Conservation (phyloP, 495 filamentous ascomycete genomes). For the Penicillium daleae region DNA sequence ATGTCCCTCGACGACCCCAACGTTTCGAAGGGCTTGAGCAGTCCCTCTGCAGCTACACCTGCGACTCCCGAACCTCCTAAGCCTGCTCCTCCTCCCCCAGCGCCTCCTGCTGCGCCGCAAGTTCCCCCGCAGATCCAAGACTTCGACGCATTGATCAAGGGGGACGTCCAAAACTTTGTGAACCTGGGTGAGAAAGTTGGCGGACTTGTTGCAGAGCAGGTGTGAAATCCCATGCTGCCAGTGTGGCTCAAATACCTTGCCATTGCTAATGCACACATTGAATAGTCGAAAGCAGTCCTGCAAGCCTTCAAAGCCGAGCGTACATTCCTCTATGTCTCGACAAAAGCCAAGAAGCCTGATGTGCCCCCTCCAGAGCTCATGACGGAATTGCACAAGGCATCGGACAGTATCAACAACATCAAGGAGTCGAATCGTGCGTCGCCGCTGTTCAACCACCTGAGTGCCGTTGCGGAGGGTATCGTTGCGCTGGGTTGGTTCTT, state of each 20-base stretch:
- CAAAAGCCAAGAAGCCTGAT: constrained; percentile 90
- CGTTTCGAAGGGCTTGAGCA: constrained; percentile 49
- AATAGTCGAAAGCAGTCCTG: constrained; percentile 61
- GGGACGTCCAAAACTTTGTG: constrained; percentile 76
- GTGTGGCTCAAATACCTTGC: background rate
- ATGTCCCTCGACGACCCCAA: constrained; percentile 65
- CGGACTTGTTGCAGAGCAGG: constrained; percentile 79
- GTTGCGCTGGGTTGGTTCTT: constrained; percentile 85
- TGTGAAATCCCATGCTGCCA: constrained; percentile 31
- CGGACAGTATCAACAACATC: constrained; percentile 74
- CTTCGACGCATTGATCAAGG: constrained; percentile 79
- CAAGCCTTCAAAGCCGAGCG: constrained; percentile 80
- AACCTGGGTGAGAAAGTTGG: constrained; percentile 77
- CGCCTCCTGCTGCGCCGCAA: constrained; percentile 55
- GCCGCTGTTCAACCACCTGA: constrained; percentile 74
- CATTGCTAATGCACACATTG: constrained; percentile 8
- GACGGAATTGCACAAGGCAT: constrained; percentile 78
- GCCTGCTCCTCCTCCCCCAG: constrained; percentile 47
- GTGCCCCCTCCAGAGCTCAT: constrained; percentile 70
- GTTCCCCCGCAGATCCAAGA: constrained; percentile 80
- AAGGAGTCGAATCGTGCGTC: constrained; percentile 76
- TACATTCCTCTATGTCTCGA: constrained; percentile 83
- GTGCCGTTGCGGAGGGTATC: constrained; percentile 86
- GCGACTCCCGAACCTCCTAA: constrained; percentile 42
- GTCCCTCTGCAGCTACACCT: constrained; percentile 43